phyloP scores from a whole-genome alignment of 306 rosid species.

The Malus sieversii region DNA sequence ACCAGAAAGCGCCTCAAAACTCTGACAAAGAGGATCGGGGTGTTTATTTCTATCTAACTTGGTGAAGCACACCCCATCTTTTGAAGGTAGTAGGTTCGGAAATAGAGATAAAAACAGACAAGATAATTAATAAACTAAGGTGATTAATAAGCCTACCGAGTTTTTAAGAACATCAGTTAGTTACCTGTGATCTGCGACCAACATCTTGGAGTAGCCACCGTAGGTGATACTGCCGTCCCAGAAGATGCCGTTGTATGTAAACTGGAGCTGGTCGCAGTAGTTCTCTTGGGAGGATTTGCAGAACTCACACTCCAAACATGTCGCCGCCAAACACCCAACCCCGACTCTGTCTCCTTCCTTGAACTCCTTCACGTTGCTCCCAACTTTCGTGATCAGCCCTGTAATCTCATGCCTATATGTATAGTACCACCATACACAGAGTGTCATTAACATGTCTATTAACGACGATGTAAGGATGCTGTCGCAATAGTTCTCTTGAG shows the following conservation, averaged over 20 bases:
- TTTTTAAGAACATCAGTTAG: neutral
- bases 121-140: neutral
- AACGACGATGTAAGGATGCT: no score
- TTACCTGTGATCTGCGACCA: slow-evolving; percentile 63
- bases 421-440: neutral
- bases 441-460: neutral
- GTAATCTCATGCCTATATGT: slow-evolving; percentile 51
- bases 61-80: no score
- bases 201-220: slow-evolving; percentile 61
- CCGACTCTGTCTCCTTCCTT: slow-evolving; percentile 61
- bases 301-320: slow-evolving; percentile 56
- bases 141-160: neutral
- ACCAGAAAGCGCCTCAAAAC: neutral
- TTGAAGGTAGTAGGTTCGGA: neutral
- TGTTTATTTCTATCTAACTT: no score
- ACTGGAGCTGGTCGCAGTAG: slow-evolving; percentile 45
- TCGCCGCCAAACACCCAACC: slow-evolving; percentile 63
- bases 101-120: neutral
- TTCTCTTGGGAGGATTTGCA: slow-evolving; percentile 48
- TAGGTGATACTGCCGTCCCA: slow-evolving; percentile 84
- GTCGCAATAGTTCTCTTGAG: neutral
- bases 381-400: slow-evolving; percentile 58
- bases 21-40: neutral
- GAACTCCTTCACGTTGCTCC: slow-evolving; percentile 51
- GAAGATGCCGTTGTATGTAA: slow-evolving; percentile 56